phyloP scores from a whole-genome alignment of 768 basidiomycete genomes.

The Kwoniella newhampshirensis region DNA sequence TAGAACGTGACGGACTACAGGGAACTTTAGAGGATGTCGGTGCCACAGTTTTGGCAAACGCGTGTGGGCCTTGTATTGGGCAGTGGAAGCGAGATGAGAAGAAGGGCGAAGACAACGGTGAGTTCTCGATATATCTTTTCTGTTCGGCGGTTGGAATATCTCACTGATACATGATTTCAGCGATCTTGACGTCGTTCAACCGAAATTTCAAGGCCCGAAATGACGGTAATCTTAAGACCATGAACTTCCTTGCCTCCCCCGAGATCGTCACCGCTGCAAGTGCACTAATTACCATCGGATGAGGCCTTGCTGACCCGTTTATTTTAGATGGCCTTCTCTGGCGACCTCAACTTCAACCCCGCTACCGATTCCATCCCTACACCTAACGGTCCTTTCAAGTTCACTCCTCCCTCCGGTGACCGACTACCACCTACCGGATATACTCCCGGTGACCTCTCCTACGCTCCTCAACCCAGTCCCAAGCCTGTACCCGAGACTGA shows the following conservation, averaged over 20 bases:
- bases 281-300: conserved; percentile 12
- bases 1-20: conserved; percentile 90
- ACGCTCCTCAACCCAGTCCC: conserved; percentile 75
- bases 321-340: conserved; percentile 80
- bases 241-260: conserved; percentile 98
- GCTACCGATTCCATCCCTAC: conserved; percentile 67
- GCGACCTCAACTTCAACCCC: conserved; percentile 90
- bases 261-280: conserved; percentile 81
- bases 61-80: conserved; percentile 98
- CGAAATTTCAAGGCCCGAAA: conserved; percentile 93
- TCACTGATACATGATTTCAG: conserved; percentile 54
- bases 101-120: conserved; percentile 86
- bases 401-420: conserved; percentile 77
- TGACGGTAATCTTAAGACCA: conserved; percentile 84
- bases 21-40: conserved; percentile 79
- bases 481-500: conserved; percentile 71
- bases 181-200: conserved; percentile 96
- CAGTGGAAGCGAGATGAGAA: conserved; percentile 96
- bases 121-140: too few species aligned
- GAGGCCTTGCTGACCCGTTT: conserved; percentile 2
- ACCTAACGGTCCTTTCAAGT: conserved; percentile 78
- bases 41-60: conserved; percentile 93
- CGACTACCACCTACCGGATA: conserved; percentile 83
- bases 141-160: background rate
- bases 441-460: conserved; percentile 65